phyloP scores from a whole-genome alignment of 2,329 filamentous ascomycete species.

The Penicillium frequentans region DNA sequence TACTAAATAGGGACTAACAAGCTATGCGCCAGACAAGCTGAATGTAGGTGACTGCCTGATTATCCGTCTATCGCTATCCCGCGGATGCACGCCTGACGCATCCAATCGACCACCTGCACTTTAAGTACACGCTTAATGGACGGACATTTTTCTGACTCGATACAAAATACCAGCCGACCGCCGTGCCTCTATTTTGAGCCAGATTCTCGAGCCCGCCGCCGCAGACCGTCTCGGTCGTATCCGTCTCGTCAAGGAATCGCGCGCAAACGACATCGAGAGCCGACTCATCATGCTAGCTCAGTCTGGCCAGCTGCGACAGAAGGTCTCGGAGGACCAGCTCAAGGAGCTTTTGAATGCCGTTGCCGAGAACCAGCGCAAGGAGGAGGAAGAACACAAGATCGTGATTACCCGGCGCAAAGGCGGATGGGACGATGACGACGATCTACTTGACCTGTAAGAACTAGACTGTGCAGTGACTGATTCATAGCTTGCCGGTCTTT shows the following conservation, averaged over 20 bases:
- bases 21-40: slow-evolving; percentile 27
- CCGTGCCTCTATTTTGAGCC: slow-evolving; percentile 65
- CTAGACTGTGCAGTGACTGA: background rate
- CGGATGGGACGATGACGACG: slow-evolving; percentile 75
- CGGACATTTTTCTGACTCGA: slow-evolving; percentile 1
- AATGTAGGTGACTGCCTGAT: slow-evolving; percentile 26
- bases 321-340: slow-evolving; percentile 89
- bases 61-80: background rate
- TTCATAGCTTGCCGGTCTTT: background rate
- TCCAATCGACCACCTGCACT: background rate
- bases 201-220: slow-evolving; percentile 93
- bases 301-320: slow-evolving; percentile 78
- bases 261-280: slow-evolving; percentile 89
- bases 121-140: background rate
- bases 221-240: slow-evolving; percentile 92
- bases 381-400: slow-evolving; percentile 72
- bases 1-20: background rate
- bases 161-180: slow-evolving; percentile 29
- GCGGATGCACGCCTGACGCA: background rate
- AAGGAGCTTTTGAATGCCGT: slow-evolving; percentile 87
- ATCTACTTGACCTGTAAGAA: slow-evolving; percentile 44
- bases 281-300: slow-evolving; percentile 88
- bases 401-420: slow-evolving; percentile 81
- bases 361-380: slow-evolving; percentile 66
- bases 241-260: slow-evolving; percentile 89